Evolutionary conservation across 2,329 filamentous ascomycete species (phyloP), one percentile per base, ranked within the genome.

Genomic region (Helotiales sp.): DNA sequence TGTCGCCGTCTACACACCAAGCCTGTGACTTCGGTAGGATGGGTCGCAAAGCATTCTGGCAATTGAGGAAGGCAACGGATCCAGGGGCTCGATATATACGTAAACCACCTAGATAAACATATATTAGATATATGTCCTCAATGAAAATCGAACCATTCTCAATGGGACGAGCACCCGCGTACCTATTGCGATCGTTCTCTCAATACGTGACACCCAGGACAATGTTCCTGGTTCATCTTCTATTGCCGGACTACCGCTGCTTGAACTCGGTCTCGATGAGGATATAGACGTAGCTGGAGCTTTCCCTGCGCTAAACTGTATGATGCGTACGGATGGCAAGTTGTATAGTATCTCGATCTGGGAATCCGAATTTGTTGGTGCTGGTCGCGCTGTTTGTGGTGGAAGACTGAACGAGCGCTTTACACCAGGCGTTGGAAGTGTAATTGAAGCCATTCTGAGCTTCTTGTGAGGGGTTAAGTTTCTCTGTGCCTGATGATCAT

Each of bases 1-100:
- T 91, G 88, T 87, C 82, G 57, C 91, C 89, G 71, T 96, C 90
- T 30, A 97, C 89, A 71, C 90, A 96, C 93, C 93, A 97, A 70
- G 90, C 96, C 73, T 96, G 92, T 58, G 91, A 96, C 72, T 91
- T 91, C 24, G 90, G 91, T 52, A 97, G 76, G 61, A 97, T 95
- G 10, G 93, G 89, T 67, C 95, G 90, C 17, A 96, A 81, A 15
- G 93, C 87, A 55, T 85, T 86, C 59, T 90, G 90, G 63, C 91
- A 96, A 73, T 89, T 93, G 9, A 97, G 80, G 68, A 96, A 97
- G 12, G 91, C 90, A 15, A 95, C 90, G 9, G 91, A 91, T 19
- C 91, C 90, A 7, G 90, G 89, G 31, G 95, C 89, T 67, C 90
- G 87, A 71, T 97, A 96, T 62, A 97, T 91, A 62, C 88, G 84